Base-by-base conservation (phyloP, 106 monocot species). In the Platanthera zijinensis region DNA sequence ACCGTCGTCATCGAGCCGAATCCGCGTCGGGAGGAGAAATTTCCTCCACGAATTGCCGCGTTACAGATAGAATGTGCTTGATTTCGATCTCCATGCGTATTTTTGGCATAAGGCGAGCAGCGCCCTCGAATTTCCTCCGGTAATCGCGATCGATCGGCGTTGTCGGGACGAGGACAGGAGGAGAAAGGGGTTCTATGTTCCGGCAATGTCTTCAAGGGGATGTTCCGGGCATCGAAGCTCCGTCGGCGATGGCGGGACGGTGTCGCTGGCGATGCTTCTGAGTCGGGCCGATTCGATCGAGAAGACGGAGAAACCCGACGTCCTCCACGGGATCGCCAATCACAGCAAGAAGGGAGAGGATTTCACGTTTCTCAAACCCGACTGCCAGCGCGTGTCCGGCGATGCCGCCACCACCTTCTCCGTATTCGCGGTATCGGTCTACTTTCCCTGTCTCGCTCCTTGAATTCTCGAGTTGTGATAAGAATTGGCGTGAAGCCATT, bases 291-390 rank as follows among this genome's bases (percentile, higher is more conserved):
- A 79, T 80, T 86, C 86, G 56, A 89, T 52, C 21, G 96, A 91
- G 87, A 87, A 80, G 87, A 82, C 86, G 18, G 96, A 93, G 82
- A 84, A 71, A 79, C 93, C 96, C 3, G 96, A 91, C 22, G 46
- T 93, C 10, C 64, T 96, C 21, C 75, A 84, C 17, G 96, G 96
- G 14, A 79, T 87, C 71, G 96, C 96, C n/a, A 84, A n/a, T 69
- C 93, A 93, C 75, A 86, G 76, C 80, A 90, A 86, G 83, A 96
- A 96, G 64, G 93, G 96, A 21, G 96, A 96, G 83, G 96, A 96
- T 50, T 87, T 91, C 76, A 89, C 93, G 17, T 74, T 96, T 28
- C 53, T 96, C 51, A 87, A 87, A 80, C 78, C 89, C 45, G 89
- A 93, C 8, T 90, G 89, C 77, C 84, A 93, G 77, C 84, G 93